phyloP scores from a whole-genome alignment of 345 rosid genomes.

The Melaleuca alternifolia region DNA sequence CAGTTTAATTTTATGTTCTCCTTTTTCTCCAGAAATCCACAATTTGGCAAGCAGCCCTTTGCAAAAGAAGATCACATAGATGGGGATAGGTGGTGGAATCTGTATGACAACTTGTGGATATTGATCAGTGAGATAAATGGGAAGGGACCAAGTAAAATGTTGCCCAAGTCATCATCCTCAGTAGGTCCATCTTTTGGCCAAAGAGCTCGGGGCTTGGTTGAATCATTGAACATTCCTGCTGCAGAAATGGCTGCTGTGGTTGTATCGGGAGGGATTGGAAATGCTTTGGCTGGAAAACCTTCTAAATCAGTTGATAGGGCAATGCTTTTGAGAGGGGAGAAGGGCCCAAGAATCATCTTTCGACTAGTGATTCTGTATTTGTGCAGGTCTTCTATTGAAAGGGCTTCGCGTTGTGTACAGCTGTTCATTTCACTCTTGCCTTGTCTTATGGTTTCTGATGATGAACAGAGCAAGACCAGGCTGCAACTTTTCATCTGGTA shows the following conservation, averaged over 20 bases:
- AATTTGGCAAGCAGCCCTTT: conserved; percentile 24
- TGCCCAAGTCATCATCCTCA: conserved; percentile 40
- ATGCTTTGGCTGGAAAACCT: conserved; percentile 77
- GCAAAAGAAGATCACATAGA: conserved; percentile 27
- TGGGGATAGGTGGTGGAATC: conserved; percentile 73
- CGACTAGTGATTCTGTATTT: conserved; percentile 76
- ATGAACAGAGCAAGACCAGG: conserved; percentile 85
- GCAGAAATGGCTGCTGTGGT: conserved; percentile 99
- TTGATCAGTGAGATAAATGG: conserved; percentile 73
- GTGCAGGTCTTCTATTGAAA: conserved; percentile 72
- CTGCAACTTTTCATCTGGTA: conserved; percentile 90
- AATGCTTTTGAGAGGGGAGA: conserved; percentile 89
- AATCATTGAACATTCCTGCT: conserved; percentile 92
- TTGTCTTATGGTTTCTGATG: conserved; percentile 60
- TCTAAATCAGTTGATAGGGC: conserved; percentile 81
- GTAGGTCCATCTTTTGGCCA: conserved; percentile 79
- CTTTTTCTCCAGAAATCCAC: conserved; percentile 27
- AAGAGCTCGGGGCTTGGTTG: conserved; percentile 94
- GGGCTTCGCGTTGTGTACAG: conserved; percentile 83
- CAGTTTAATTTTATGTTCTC: not conserved
- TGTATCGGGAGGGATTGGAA: conserved; percentile 90
- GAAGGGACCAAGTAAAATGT: conserved; percentile 64
- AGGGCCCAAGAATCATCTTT: conserved; percentile 81
- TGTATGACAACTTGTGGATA: conserved; percentile 82
- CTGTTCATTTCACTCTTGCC: conserved; percentile 77